Evolutionary conservation across 2,329 filamentous ascomycete species (phyloP), one percentile per base, ranked within the genome.

Genomic region (Neospermospora avenae): DNA sequence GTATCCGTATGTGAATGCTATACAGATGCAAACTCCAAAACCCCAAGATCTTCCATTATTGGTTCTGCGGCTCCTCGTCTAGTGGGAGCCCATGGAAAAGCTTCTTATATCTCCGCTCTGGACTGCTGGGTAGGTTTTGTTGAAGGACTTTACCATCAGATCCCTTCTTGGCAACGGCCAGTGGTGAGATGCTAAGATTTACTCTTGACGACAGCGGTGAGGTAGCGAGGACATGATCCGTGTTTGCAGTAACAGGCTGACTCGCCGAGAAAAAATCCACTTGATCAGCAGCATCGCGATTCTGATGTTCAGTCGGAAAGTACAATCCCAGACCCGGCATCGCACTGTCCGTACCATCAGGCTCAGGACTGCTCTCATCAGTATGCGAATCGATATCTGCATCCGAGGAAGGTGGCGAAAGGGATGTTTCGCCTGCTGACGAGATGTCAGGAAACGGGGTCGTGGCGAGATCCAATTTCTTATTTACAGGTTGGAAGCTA

Each of bases 341-440:
- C 18, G 44, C 52, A 16, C 61, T 59, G 16, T 62, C 61, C 13
- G 39, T 51, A 3, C 49, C 14, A 11, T 69, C 67, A 3, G 51
- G 56, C 48, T 72, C 70, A 1, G 68, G 63, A 55, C 59, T 69
- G 24, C 67, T 71, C 34, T 68, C 69, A 57, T 72, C 69, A 5
- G 69, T 71, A 41, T 67, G 67, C 5, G 70, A 69, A 58, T 72
- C 69, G 18, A 69, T 56, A 37, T 72, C 68, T 24, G 65, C 69
- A 34, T 72, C 69, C 18, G 69, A 71, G 24, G 58, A 64, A 10
- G 59, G 64, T 7, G 61, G 65, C 1, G 70, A 71, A 16, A 62
- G 60, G 3, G 62, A 62, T 3, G 70, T 71, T 34, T 71, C 70
- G n/a, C 66, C 66, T 8, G 68, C 65, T 4, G 70, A 71, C 0